These are phyloP conservation scores for Monosporascus sp. DNA, from an alignment of 2,329 filamentous ascomycete genomes.

Conservation along the genomic window DNA sequence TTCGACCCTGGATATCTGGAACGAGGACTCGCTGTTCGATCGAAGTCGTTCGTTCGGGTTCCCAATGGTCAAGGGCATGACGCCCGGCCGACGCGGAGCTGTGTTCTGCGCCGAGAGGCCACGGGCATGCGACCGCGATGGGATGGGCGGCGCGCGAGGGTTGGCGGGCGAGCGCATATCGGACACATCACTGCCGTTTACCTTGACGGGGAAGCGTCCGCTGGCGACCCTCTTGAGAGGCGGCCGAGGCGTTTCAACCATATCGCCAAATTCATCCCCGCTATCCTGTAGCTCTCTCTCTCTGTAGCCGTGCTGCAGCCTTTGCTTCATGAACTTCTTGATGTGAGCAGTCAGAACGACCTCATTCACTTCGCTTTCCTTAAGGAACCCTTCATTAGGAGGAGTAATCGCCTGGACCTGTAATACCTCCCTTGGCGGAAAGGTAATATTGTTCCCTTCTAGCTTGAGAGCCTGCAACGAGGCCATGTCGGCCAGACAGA, in stretches of 20 bases:
- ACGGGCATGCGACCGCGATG: constrained; percentile 74
- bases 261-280: constrained; percentile 64
- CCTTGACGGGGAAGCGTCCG: constrained; percentile 63
- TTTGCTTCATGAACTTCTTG: constrained; percentile 55
- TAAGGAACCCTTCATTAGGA: constrained; percentile 48
- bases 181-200: constrained; percentile 66
- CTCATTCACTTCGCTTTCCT: constrained; percentile 61
- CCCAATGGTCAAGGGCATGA: constrained; percentile 66
- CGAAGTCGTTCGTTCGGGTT: constrained; percentile 63
- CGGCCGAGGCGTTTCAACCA: constrained; percentile 72
- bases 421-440: constrained; percentile 67
- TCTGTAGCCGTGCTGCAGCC: constrained; percentile 39
- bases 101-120: constrained; percentile 65
- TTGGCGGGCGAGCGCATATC: constrained; percentile 64
- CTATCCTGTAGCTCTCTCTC: constrained; percentile 49
- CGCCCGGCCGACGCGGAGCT: constrained; percentile 60
- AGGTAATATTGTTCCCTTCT: constrained; percentile 78
- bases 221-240: constrained; percentile 58
- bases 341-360: constrained; percentile 56
- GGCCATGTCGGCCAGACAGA: constrained; percentile 82
- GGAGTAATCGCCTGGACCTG: constrained; percentile 52
- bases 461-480: constrained; percentile 86
- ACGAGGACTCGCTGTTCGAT: constrained; percentile 59
- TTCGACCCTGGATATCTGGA: constrained; percentile 44
- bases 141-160: constrained; percentile 68